Conservation (phyloP, 2,329 filamentous ascomycete species). For the Elsinoe arachidis region DNA sequence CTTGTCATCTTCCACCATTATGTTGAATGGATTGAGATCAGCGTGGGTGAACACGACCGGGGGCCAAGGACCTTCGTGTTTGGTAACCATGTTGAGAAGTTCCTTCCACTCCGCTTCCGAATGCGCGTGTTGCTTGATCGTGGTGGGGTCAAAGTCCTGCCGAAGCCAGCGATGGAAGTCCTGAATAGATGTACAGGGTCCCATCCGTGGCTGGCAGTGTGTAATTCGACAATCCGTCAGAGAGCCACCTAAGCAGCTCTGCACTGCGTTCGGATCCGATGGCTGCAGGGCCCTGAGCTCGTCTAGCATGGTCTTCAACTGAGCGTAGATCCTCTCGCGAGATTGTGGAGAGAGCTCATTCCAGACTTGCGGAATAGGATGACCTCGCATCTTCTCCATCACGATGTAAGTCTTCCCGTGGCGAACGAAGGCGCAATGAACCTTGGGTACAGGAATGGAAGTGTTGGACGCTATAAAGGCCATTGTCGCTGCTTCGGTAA, state of each 20-base stretch:
- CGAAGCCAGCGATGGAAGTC: no score
- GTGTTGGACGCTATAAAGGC: constrained; percentile 34
- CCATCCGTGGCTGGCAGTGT: no score
- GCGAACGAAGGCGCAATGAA: constrained; percentile 37
- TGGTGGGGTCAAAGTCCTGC: no score
- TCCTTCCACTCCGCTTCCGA: no score
- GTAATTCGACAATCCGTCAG: no score
- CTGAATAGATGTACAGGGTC: no score
- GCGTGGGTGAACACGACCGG: constrained; percentile 40
- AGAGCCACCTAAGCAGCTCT: no score
- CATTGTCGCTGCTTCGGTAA: constrained; percentile 36
- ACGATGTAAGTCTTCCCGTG: constrained; percentile 37
- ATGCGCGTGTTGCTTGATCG: no score
- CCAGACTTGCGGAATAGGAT: background rate
- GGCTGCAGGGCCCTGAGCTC: background rate
- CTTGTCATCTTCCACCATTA: constrained; percentile 33
- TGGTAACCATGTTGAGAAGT: background rate
- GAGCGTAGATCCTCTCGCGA: background rate
- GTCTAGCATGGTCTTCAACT: background rate
- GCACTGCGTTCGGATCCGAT: no score
- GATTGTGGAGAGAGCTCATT: background rate
- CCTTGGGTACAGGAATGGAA: constrained; percentile 37
- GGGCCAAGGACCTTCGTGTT: constrained; percentile 9
- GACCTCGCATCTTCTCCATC: constrained; percentile 30
- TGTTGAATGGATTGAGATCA: constrained; percentile 41